Percentiles rank a stretch among this genome's conserved stretches.
These are phyloP conservation scores for Wilhelminamyces savonicus DNA, from an alignment of 805 yeast species.

Conservation along the genomic window DNA sequence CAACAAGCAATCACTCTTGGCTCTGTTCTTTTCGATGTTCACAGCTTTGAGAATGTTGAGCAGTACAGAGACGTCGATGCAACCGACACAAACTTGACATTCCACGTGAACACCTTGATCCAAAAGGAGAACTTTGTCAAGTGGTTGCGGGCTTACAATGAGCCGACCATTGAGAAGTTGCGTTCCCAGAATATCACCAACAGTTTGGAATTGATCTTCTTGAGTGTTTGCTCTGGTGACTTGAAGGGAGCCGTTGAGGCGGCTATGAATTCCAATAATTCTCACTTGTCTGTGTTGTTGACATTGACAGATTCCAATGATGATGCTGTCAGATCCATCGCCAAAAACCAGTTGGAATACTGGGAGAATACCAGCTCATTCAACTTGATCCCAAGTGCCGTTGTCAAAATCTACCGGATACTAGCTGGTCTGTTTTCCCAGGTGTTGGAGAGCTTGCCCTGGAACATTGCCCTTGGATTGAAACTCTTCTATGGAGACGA, in stretches of 20 bases:
- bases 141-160: conserved; percentile 52
- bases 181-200: conserved; percentile 20
- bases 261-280: conserved; percentile 57
- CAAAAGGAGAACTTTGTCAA: too few relatives aligned
- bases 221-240: conserved; percentile 47
- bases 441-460: conserved; percentile 44
- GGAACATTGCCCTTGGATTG: conserved; percentile 60
- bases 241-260: conserved; percentile 53
- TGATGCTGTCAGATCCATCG: conserved; percentile 46
- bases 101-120: too few relatives aligned
- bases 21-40: conserved; percentile 54
- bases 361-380: conserved; percentile 50
- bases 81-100: too few relatives aligned
- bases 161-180: conserved; percentile 23
- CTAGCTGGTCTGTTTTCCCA: conserved; percentile 47
- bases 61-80: too few relatives aligned
- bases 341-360: conserved; percentile 53
- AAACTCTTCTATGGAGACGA: conserved; percentile 56
- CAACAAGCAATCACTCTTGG: conserved; percentile 49
- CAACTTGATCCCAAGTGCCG: conserved; percentile 43
- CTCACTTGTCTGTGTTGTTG: conserved; percentile 65
- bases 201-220: conserved; percentile 45
- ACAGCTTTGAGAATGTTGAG: conserved; percentile 4
- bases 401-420: conserved; percentile 58
- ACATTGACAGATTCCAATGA: conserved; percentile 71